Percentiles rank a stretch among this genome's conserved stretches.
phyloP scores from a whole-genome alignment of 345 rosid species.

The Brassica rapa region DNA sequence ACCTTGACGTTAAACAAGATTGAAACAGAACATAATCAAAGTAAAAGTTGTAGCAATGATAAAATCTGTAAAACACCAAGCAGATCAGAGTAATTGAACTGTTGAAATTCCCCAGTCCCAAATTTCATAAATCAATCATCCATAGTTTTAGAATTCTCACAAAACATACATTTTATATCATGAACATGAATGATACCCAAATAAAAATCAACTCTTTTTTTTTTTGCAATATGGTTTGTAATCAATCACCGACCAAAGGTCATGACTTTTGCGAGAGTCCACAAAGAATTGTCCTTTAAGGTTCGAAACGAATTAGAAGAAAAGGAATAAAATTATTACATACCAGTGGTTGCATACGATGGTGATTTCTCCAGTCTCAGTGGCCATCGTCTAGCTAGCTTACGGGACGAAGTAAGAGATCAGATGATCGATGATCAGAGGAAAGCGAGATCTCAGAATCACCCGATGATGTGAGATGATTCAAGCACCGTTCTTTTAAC shows the following conservation, averaged over 20 bases:
- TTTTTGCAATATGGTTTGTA: background rate
- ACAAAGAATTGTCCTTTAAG: background rate
- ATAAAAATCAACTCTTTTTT: conserved; percentile 2
- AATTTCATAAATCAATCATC: background rate
- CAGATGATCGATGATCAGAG: conserved; percentile 23
- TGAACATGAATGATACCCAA: no score
- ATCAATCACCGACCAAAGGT: background rate
- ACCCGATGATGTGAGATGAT: background rate
- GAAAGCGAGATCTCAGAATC: conserved; percentile 13
- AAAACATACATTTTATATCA: background rate
- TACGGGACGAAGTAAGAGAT: conserved; percentile 1
- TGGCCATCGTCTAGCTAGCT: conserved; percentile 51
- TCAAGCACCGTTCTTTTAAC: conserved; percentile 23
- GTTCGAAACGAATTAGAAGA: background rate
- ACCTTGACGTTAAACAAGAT: background rate
- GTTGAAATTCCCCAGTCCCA: background rate
- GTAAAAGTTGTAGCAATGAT: background rate
- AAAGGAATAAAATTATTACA: background rate
- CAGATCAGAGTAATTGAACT: background rate
- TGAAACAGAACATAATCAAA: background rate
- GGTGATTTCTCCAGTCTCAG: conserved; percentile 62
- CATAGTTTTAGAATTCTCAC: background rate
- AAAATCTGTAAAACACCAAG: background rate
- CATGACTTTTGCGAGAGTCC: background rate
- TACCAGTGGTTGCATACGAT: conserved; percentile 87